Evolutionary conservation across 805 yeast species (phyloP).

Genomic region (Saccharomycopsis sp.): DNA sequence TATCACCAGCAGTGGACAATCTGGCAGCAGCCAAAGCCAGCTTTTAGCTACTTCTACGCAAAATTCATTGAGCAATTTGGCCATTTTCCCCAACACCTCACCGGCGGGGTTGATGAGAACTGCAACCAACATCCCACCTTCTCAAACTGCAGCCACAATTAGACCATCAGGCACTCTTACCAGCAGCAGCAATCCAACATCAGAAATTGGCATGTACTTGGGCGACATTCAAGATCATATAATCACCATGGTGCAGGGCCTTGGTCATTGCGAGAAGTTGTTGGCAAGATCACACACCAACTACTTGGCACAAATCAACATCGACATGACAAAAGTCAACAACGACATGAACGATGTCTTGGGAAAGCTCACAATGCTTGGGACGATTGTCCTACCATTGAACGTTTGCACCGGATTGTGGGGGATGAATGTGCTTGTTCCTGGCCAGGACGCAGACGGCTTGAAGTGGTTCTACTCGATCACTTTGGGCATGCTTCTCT

Average conservation of each 20-base stretch:
- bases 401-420: conserved; percentile 93
- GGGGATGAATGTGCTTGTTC: conserved; percentile 98
- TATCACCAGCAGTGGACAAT: too few relatives aligned
- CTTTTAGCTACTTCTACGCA: too few relatives aligned
- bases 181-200: conserved; percentile 54
- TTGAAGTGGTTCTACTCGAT: conserved; percentile 59
- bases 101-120: too few relatives aligned
- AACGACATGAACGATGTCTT: conserved; percentile 95
- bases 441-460: conserved; percentile 67
- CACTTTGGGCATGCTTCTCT: conserved; percentile 35
- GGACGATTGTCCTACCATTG: conserved; percentile 94
- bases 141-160: too few relatives aligned
- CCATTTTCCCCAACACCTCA: not conserved
- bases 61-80: too few relatives aligned
- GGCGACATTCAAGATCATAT: conserved; percentile 98
- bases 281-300: conserved; percentile 91
- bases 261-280: conserved; percentile 90
- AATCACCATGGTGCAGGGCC: conserved; percentile 91
- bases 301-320: conserved; percentile 91
- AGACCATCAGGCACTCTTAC: too few relatives aligned
- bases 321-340: conserved; percentile 95
- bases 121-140: too few relatives aligned
- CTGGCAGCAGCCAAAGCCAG: too few relatives aligned
- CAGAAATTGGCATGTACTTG: conserved; percentile 90
- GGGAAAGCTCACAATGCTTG: conserved; percentile 86